Conservation (phyloP, 2,329 filamentous ascomycete genomes). For the Ceratocystis albifundus region DNA sequence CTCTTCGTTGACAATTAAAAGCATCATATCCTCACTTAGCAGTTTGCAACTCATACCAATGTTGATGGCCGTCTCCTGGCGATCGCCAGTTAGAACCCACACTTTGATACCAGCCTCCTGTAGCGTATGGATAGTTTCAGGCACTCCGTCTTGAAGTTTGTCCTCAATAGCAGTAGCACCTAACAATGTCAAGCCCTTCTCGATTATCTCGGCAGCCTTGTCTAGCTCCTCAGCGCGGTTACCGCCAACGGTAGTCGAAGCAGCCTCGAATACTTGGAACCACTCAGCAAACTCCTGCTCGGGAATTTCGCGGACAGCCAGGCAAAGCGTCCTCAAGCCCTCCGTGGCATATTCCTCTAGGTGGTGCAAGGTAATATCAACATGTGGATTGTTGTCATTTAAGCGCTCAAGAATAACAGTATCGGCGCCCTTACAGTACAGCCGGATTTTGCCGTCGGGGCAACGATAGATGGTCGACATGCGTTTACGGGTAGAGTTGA, state of each 20-base stretch:
- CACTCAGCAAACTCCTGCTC: slow-evolving; percentile 84
- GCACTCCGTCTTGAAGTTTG: slow-evolving; percentile 89
- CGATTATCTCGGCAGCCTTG: slow-evolving; percentile 92
- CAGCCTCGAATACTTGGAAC: slow-evolving; percentile 75
- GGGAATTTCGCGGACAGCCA: slow-evolving; percentile 85
- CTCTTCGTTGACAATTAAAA: slow-evolving; percentile 93
- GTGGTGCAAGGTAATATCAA: slow-evolving; percentile 83
- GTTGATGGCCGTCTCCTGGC: slow-evolving; percentile 98
- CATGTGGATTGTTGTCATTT: slow-evolving; percentile 68
- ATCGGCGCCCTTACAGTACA: slow-evolving; percentile 94
- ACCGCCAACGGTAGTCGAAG: slow-evolving; percentile 78
- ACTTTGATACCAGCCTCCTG: slow-evolving; percentile 97
- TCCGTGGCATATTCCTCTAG: slow-evolving; percentile 98
- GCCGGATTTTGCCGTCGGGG: slow-evolving; percentile 85
- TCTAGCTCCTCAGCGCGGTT: slow-evolving; percentile 90
- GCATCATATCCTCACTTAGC: slow-evolving; percentile 96
- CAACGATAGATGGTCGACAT: slow-evolving; percentile 98
- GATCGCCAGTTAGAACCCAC: slow-evolving; percentile 94
- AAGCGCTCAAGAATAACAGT: slow-evolving; percentile 93
- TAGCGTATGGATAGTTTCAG: slow-evolving; percentile 93
- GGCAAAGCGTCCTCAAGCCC: slow-evolving; percentile 82
- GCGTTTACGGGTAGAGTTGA: slow-evolving; percentile 80
- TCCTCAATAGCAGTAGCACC: slow-evolving; percentile 97
- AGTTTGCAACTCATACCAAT: slow-evolving; percentile 99
- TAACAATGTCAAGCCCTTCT: slow-evolving; percentile 79